A percentile compares a stretch with the other conserved stretches of the same genome.
Evolutionary conservation across 164 flowering plant species (phyloP).

Genomic region (Platanus orientalis): DNA sequence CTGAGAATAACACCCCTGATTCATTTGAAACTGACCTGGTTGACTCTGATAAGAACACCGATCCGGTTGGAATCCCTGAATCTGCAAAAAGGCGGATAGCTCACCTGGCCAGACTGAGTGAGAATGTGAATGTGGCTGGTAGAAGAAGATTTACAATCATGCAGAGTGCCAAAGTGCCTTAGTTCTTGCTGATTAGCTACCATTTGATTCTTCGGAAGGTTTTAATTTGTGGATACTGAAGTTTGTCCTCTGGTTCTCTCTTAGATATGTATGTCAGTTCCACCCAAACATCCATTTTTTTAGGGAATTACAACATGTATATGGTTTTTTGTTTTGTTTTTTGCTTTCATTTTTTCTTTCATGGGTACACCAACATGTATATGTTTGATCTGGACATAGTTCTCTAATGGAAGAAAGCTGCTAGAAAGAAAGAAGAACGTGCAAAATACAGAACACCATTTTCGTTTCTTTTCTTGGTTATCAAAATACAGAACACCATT

Average conservation of each 20-base stretch:
- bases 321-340: too few relatives aligned
- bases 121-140: conserved; percentile 36
- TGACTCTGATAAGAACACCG: conserved; percentile 14
- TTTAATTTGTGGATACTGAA: conserved; percentile 1
- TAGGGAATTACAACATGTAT: too few relatives aligned
- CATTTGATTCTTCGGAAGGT: conserved; percentile 16
- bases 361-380: too few relatives aligned
- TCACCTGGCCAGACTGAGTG: conserved; percentile 50
- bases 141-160: conserved; percentile 39
- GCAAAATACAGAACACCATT: too few relatives aligned
- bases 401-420: too few relatives aligned
- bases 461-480: too few relatives aligned
- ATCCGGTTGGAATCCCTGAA: conserved; percentile 13
- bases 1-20: conserved; percentile 9
- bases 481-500: too few relatives aligned
- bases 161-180: conserved; percentile 46
- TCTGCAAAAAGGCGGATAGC: conserved; percentile 37
- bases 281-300: neutral
- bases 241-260: neutral
- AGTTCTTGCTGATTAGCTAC: conserved; percentile 4
- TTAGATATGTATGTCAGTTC: conserved; percentile 2
- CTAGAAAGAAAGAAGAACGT: too few relatives aligned
- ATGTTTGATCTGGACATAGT: too few relatives aligned
- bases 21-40: conserved; percentile 13
- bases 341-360: too few relatives aligned